A percentile compares a stretch with the other conserved stretches of the same genome.
Conservation (phyloP, 768 basidiomycete genomes). For the Terana coerulea region DNA sequence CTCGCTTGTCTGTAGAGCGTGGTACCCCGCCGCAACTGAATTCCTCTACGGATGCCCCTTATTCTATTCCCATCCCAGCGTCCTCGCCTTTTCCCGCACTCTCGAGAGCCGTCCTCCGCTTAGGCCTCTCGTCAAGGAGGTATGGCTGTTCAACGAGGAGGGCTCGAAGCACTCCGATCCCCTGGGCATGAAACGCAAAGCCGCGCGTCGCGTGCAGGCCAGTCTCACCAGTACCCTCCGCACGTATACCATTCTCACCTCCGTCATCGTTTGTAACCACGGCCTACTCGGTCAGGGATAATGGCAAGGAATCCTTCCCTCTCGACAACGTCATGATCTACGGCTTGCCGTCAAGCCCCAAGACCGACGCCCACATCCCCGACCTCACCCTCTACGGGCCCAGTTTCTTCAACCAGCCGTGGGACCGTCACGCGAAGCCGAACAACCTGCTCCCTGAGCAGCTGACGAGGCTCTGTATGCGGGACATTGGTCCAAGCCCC, state of each 20-base stretch:
- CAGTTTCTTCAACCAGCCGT: slow-evolving; percentile 12
- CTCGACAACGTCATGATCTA: slow-evolving; percentile 15
- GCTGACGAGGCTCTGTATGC: slow-evolving; percentile 11
- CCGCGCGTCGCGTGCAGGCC: slow-evolving; percentile 4
- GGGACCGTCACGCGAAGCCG: slow-evolving; percentile 13
- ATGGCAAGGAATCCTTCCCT: background rate
- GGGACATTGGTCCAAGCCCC: slow-evolving; percentile 9
- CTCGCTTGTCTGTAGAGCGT: slow-evolving; percentile 8
- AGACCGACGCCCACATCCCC: slow-evolving; percentile 3
- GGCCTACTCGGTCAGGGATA: background rate
- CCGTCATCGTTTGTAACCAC: slow-evolving; percentile 13
- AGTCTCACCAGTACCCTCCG: slow-evolving; percentile 8
- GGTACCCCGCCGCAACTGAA: slow-evolving; percentile 7
- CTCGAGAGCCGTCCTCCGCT: background rate
- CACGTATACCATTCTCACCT: slow-evolving; percentile 7
- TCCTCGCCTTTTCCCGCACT: slow-evolving; percentile 4
- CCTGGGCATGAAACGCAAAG: slow-evolving; percentile 4
- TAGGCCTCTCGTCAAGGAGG: slow-evolving; percentile 8
- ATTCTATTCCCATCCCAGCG: background rate
- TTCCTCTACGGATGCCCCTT: slow-evolving; percentile 13
- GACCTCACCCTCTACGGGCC: slow-evolving; percentile 10
- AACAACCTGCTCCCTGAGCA: slow-evolving; percentile 7
- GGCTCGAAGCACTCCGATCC: background rate
- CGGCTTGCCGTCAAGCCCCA: slow-evolving; percentile 3
- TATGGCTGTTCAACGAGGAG: slow-evolving; percentile 15